phyloP scores from a whole-genome alignment of 1,139 yeast species.

The Saccharomyces hybrid region DNA sequence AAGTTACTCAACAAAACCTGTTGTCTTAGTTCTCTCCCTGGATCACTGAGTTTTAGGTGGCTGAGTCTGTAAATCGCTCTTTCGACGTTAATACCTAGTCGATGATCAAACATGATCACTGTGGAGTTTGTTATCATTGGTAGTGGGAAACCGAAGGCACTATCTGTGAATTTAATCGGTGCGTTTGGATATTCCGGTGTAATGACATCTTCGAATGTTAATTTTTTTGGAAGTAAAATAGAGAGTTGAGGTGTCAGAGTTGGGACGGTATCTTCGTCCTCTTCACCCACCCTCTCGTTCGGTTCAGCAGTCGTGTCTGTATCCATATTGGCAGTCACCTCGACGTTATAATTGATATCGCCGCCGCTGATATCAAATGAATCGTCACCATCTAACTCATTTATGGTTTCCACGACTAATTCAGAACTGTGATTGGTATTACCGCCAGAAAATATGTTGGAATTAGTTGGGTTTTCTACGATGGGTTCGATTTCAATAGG shows the following conservation, averaged over 20 bases:
- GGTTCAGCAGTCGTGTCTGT: background rate
- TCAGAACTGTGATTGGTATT: background rate
- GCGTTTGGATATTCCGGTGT: constrained; percentile 46
- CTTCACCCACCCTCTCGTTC: background rate
- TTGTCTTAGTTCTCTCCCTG: constrained; percentile 81
- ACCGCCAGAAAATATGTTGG: background rate
- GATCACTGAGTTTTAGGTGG: constrained; percentile 88
- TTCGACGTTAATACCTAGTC: constrained; percentile 92
- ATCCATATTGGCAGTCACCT: background rate
- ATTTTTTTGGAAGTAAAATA: constrained; percentile 27
- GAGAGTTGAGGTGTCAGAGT: background rate
- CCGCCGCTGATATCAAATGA: constrained; percentile 11
- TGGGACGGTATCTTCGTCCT: background rate
- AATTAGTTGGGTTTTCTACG: background rate
- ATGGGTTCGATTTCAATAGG: background rate
- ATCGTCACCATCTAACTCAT: constrained; percentile 15
- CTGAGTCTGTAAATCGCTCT: constrained; percentile 89
- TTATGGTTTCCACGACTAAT: constrained; percentile 11
- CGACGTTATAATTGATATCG: background rate
- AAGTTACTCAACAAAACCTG: constrained; percentile 89
- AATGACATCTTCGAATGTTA: constrained; percentile 31
- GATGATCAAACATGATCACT: constrained; percentile 66
- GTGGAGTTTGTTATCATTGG: constrained; percentile 76
- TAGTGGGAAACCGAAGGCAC: constrained; percentile 79
- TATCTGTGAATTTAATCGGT: constrained; percentile 69